A percentile compares a stretch with the other conserved stretches of the same genome.
Conservation (phyloP, 2,329 filamentous ascomycete genomes). For the Ophiobolus disseminans region DNA sequence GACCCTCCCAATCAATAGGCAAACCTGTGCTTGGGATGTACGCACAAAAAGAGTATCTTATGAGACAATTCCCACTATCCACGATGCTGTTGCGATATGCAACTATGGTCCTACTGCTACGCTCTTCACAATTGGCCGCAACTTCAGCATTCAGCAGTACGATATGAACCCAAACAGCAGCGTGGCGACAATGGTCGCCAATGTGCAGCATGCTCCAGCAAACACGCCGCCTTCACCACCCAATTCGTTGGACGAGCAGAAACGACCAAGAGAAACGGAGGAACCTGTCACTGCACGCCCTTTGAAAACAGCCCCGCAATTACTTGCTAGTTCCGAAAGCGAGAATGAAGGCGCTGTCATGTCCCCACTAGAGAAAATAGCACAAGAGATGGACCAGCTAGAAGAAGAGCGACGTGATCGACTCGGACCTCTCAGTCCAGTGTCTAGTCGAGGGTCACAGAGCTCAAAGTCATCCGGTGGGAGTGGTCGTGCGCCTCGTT, state of each 20-base stretch:
- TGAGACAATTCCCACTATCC: slow-evolving; percentile 84
- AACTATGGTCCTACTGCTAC: slow-evolving; percentile 90
- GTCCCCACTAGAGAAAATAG: slow-evolving; percentile 77
- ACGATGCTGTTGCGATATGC: slow-evolving; percentile 80
- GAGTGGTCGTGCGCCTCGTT: slow-evolving; percentile 52
- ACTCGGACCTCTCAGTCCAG: slow-evolving; percentile 71
- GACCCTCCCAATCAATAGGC: slow-evolving; percentile 55
- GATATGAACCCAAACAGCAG: slow-evolving; percentile 74
- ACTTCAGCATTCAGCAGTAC: slow-evolving; percentile 92
- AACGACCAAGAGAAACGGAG: slow-evolving; percentile 49
- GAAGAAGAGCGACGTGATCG: slow-evolving; percentile 68
- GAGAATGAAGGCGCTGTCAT: slow-evolving; percentile 68
- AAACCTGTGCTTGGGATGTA: slow-evolving; percentile 96
- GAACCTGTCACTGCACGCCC: slow-evolving; percentile 41
- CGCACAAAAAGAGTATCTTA: slow-evolving; percentile 96
- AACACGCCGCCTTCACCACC: slow-evolving; percentile 81
- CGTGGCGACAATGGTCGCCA: slow-evolving; percentile 78
- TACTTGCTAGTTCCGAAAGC: slow-evolving; percentile 64
- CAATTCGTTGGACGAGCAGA: slow-evolving; percentile 77
- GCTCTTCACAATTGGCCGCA: slow-evolving; percentile 87
- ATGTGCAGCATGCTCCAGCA: slow-evolving; percentile 84
- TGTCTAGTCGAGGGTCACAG: slow-evolving; percentile 69
- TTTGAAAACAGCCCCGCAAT: slow-evolving; percentile 36
- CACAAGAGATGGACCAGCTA: slow-evolving; percentile 71
- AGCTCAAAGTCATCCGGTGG: slow-evolving; percentile 61